Percentiles rank a stretch among this genome's conserved stretches.
These are phyloP conservation scores for Ormosia semicastrata DNA, from an alignment of 306 rosid species.

Conservation along the genomic window DNA sequence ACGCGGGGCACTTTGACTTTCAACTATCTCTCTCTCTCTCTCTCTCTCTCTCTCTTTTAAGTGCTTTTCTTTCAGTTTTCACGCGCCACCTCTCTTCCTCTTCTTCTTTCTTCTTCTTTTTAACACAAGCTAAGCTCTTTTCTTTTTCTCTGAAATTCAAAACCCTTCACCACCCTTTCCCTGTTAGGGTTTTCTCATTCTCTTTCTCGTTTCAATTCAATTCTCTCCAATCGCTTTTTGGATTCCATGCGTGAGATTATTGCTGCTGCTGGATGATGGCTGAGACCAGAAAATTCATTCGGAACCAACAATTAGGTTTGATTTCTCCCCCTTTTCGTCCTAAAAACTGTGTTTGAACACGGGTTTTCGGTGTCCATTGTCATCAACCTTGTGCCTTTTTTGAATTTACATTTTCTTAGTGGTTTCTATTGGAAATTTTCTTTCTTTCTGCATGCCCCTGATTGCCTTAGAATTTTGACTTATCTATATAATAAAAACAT, in stretches of 20 bases:
- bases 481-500: neutral
- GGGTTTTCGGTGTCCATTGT: neutral
- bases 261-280: constrained; percentile 42
- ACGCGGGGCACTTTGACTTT: neutral
- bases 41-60: neutral
- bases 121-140: too few relatives aligned
- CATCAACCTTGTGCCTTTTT: neutral
- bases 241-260: constrained; percentile 18
- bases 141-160: neutral
- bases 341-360: neutral
- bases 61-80: neutral
- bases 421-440: neutral
- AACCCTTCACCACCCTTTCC: neutral
- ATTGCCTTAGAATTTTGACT: neutral
- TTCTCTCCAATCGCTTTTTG: neutral
- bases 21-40: neutral
- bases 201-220: neutral
- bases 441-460: neutral
- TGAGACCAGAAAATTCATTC: constrained; percentile 38
- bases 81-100: constrained; percentile 33
- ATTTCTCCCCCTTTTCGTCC: neutral
- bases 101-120: neutral
- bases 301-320: constrained; percentile 50
- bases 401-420: neutral
- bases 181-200: neutral